Conservation (phyloP, 129 eudicot species). For the Pseudognaphalium luteoalbum region DNA sequence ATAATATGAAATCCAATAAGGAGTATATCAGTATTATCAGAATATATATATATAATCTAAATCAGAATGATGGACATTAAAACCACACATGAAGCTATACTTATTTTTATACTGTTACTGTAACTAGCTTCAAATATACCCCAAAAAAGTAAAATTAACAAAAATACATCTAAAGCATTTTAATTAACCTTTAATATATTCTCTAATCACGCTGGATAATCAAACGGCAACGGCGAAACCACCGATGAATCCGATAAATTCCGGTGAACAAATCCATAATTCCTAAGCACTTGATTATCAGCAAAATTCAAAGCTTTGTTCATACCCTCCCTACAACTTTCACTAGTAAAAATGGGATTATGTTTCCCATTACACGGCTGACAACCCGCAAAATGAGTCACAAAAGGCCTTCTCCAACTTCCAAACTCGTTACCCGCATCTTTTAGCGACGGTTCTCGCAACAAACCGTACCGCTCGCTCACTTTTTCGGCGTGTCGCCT, state of each 20-base stretch:
- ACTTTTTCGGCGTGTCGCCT: constrained; percentile 52
- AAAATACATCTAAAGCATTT: neutral
- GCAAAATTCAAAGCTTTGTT: constrained; percentile 55
- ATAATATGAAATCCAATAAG: no score
- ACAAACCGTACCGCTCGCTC: constrained; percentile 43
- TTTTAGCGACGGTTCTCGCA: constrained; percentile 36
- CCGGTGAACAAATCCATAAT: constrained; percentile 53
- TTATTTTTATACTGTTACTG: constrained; percentile 19
- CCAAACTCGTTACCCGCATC: constrained; percentile 43
- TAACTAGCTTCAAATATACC: constrained; percentile 29
- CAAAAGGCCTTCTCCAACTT: constrained; percentile 55
- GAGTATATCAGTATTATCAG: no score
- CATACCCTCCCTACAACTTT: constrained; percentile 45
- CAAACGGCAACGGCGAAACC: constrained; percentile 40
- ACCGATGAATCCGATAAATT: constrained; percentile 35
- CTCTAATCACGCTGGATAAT: constrained; percentile 40
- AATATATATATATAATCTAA: no score
- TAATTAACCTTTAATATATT: neutral
- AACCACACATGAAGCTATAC: constrained; percentile 17
- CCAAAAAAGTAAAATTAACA: neutral
- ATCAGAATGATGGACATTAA: neutral
- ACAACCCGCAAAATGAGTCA: constrained; percentile 66
- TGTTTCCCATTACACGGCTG: constrained; percentile 60
- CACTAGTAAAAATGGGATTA: constrained; percentile 36
- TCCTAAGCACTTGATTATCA: constrained; percentile 57